Percentiles rank a stretch among this genome's conserved stretches.
phyloP scores from a whole-genome alignment of 164 flowering plant species.

The Brasenia schreberi region DNA sequence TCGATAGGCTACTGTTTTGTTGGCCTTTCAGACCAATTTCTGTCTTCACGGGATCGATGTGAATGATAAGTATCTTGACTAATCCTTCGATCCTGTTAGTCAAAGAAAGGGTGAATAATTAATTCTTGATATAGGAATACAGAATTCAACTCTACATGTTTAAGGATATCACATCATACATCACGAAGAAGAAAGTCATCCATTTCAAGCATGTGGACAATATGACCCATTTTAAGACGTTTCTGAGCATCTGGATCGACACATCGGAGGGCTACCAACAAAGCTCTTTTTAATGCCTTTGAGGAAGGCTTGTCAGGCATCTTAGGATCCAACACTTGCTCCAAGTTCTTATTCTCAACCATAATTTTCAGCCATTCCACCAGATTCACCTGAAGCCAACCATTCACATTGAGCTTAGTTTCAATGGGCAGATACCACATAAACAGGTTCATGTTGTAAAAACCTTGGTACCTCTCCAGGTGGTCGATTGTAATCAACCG shows the following conservation, averaged over 20 bases:
- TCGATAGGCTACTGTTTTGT: conserved; percentile 14
- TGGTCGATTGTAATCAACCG: conserved; percentile 77
- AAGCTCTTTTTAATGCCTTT: conserved; percentile 68
- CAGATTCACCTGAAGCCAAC: conserved; percentile 51
- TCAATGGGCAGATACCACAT: too few species aligned
- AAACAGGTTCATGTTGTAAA: too few species aligned
- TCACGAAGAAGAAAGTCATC: conserved; percentile 66
- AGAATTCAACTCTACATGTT: background rate
- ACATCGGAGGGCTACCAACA: conserved; percentile 79
- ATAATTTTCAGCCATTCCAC: conserved; percentile 88
- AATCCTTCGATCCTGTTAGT: conserved; percentile 33
- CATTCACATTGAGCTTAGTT: background rate
- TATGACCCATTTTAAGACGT: conserved; percentile 97
- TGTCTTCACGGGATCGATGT: conserved; percentile 13
- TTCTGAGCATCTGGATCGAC: conserved; percentile 91
- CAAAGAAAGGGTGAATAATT: background rate
- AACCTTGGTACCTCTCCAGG: too few species aligned
- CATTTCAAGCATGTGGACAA: conserved; percentile 94
- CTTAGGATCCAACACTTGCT: conserved; percentile 87
- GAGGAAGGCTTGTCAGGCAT: conserved; percentile 72
- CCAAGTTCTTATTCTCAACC: conserved; percentile 65
- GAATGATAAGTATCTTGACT: conserved; percentile 27
- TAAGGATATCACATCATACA: conserved; percentile 21
- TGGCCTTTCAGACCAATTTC: conserved; percentile 13
- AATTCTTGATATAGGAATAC: background rate